Base-by-base conservation (phyloP, 805 yeast genomes). In the Kuraishia molischiana region DNA sequence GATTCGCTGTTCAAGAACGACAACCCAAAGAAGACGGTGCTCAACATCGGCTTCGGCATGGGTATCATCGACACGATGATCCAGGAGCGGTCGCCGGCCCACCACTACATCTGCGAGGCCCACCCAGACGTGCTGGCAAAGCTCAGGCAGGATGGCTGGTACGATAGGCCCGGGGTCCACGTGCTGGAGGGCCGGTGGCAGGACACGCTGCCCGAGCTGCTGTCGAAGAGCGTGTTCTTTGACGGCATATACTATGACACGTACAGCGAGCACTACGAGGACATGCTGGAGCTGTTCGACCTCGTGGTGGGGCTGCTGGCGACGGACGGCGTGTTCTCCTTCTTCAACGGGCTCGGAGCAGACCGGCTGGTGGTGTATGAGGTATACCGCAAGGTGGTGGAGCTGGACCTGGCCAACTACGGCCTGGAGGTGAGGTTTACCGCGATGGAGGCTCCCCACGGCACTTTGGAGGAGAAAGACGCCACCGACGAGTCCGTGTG, bases 41-140 rank as follows among this genome's bases (percentile, higher is more conserved):
- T 90, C 28, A 89, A 89, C 50, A 84, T 89, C 29, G 97, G 97
- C 0, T 89, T 90, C 54, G 97, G 97, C 2, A 85, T 89, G 96
- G 97, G 97, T 2, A 90, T 89, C 38, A 87, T 89, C 38, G 97
- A 89, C 54, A 62, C 74, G 1, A 75, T 79, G 70, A 83, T 89
- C 42, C 82, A 82, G 51, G 58, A 58, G 2, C 49, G 45, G 24
- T 54, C 53, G 11, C 90, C 89, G 18, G 64, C 74, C 3, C 72
- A 68, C 43, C 97, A 89, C 54, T 89, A 85, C 56, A 90, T 89
- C 31, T 79, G 85, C 41, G 97, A 89, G 56, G 96, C 97, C 0
- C 97, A 89, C 53, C 96, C 97, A 2, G 95, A 85, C 47, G 97
- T 89, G 9, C 59, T 90, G 24, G 55, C 57, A 1, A 79, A 83